Base-by-base conservation (phyloP, 2,329 filamentous ascomycete genomes). In the Colletotrichum orbiculare region DNA sequence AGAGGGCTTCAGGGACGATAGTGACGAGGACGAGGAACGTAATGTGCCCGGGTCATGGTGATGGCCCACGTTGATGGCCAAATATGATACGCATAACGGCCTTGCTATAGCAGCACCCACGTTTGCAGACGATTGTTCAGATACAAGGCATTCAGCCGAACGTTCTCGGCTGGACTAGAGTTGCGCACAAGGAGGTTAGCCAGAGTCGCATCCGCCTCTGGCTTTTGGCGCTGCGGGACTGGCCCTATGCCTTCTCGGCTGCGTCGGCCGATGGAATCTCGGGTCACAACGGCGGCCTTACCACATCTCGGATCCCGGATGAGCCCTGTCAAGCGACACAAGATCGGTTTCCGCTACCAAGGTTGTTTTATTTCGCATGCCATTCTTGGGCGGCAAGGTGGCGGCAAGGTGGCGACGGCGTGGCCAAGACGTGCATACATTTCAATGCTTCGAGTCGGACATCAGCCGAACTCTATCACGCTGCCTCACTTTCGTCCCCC, bases 1-100 rank as follows among this genome's bases (percentile, higher is more conserved):
- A 68, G 79, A 82, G 67, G 81, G 81, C 0, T 83, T 83, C 54
- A 77, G 77, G 67, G 81, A 83, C 64, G 78, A 81, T 5, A 78
- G 81, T 13, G 71, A 70, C 60, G 72, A 74, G 35, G 54, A 49
- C 52, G 77, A 70, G 59, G 72, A 73, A 52, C 68, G 64, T 54
- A 60, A 58, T 48, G 46, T 54, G 17, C 15, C 54, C 34, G 54
- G 43, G 13, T 57, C 37, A 33, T 48, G 43, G 53, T 58, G 67
- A 41, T 68, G 68, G 67, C 53, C 53, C 60, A 25, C 25, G 25
- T 25, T 25, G 25, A 25, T 25, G 4, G 25, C 56, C 35, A 54
- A 41, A 45, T 45, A 58, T 45, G 63, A 52, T 53, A 58, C 57
- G 46, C 58, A 62, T 42, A 11, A 50, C 58, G 57, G 63, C 63